Conservation (phyloP, 1,139 yeast genomes). For the Tardiomyces depauwii region DNA sequence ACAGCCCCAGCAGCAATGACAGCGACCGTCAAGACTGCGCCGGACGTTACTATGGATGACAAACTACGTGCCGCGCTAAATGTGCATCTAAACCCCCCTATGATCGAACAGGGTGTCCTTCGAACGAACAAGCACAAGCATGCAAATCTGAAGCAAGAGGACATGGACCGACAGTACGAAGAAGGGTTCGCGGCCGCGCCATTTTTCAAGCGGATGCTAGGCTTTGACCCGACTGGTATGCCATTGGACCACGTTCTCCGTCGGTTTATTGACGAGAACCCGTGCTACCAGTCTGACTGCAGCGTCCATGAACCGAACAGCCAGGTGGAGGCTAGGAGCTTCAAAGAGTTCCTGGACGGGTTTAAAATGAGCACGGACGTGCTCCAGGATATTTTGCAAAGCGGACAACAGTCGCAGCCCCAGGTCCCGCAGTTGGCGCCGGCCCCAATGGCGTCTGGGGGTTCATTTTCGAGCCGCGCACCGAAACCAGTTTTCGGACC, state of each 20-base stretch:
- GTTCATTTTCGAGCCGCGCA: neutral
- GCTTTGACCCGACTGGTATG: slow-evolving; percentile 11
- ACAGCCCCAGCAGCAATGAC: too few relatives aligned
- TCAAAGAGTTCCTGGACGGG: slow-evolving; percentile 2
- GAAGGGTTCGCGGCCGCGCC: slow-evolving; percentile 3
- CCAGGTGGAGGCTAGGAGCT: neutral
- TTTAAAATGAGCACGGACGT: slow-evolving; percentile 1
- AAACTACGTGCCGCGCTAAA: too few relatives aligned
- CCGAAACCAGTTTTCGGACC: slow-evolving; percentile 13
- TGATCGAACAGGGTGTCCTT: neutral
- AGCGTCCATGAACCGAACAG: neutral
- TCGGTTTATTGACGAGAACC: slow-evolving; percentile 2
- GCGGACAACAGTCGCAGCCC: neutral
- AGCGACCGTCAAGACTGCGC: too few relatives aligned
- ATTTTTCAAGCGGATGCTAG: slow-evolving; percentile 7
- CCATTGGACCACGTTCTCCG: slow-evolving; percentile 5
- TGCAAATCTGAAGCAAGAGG: slow-evolving; percentile 1
- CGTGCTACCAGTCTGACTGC: neutral
- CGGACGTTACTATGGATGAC: too few relatives aligned
- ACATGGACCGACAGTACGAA: neutral
- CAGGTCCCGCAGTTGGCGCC: too few relatives aligned
- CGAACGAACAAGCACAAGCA: neutral
- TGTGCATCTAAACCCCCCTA: neutral
- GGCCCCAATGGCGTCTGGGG: too few relatives aligned
- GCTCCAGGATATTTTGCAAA: neutral